Conservation (phyloP, 2,329 filamentous ascomycete species). For the Venturia pyrina region DNA sequence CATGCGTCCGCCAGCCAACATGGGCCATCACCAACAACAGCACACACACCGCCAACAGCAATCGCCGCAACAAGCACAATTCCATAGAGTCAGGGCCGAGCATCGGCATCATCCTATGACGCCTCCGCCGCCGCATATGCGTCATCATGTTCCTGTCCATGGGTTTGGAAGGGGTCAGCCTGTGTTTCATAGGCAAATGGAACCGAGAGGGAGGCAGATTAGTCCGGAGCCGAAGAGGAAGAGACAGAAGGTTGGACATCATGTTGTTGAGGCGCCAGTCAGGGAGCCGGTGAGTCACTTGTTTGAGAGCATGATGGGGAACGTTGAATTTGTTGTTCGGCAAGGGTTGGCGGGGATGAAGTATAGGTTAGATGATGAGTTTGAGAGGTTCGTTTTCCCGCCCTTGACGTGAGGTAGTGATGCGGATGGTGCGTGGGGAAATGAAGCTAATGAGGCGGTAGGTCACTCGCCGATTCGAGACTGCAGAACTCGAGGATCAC, state of each 20-base stretch:
- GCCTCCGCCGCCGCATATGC: neutral
- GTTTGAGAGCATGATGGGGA: constrained; percentile 2
- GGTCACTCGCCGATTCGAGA: neutral
- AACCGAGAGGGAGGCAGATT: neutral
- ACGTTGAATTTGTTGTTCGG: constrained; percentile 5
- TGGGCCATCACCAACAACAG: neutral
- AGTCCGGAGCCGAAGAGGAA: neutral
- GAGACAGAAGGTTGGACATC: constrained; percentile 2
- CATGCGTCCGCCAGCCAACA: neutral
- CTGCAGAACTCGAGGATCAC: neutral
- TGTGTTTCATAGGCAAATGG: constrained; percentile 4
- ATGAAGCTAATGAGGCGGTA: neutral
- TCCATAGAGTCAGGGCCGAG: neutral
- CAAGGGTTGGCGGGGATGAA: constrained; percentile 3
- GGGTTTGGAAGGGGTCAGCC: neutral
- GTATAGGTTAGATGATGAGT: constrained; percentile 6
- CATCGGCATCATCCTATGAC: neutral
- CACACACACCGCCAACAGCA: neutral
- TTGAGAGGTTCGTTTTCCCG: neutral
- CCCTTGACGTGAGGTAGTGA: neutral
- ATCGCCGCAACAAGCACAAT: neutral
- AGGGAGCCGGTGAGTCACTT: neutral
- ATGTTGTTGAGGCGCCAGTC: neutral
- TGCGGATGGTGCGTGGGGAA: too few relatives aligned
- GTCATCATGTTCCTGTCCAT: neutral